Percentiles rank a stretch among this genome's conserved stretches.
Evolutionary conservation across 2,329 filamentous ascomycete species (phyloP).

Genomic region (Orbilia ellipsospora): DNA sequence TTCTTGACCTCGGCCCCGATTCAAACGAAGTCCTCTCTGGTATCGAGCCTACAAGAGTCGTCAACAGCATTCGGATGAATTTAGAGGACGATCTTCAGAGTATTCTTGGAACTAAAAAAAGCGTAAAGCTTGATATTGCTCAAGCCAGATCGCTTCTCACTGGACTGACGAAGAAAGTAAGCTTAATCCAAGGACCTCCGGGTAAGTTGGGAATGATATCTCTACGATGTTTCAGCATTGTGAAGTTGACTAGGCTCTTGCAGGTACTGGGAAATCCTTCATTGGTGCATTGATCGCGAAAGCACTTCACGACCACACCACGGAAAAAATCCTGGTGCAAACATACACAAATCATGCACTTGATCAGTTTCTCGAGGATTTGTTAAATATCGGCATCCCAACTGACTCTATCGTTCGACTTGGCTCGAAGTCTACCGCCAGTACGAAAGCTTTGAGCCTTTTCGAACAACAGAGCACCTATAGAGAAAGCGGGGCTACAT

Average conservation of each 20-base stretch:
- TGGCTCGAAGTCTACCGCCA: constrained; percentile 69
- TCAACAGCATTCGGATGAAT: constrained; percentile 49
- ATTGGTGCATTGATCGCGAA: constrained; percentile 74
- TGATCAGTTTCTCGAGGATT: constrained; percentile 74
- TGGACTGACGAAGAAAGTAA: constrained; percentile 69
- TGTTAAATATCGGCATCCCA: constrained; percentile 71
- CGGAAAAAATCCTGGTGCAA: constrained; percentile 70
- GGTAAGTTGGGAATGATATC: constrained; percentile 64
- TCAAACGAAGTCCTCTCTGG: constrained; percentile 51
- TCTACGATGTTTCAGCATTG: constrained; percentile 22
- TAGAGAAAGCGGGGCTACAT: constrained; percentile 56
- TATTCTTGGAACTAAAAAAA: constrained; percentile 60
- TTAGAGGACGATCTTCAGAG: constrained; percentile 60
- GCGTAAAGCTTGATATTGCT: constrained; percentile 66
- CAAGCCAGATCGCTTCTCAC: constrained; percentile 70
- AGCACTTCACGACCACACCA: constrained; percentile 66
- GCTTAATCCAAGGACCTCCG: constrained; percentile 77
- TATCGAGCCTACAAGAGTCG: constrained; percentile 50
- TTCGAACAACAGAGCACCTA: constrained; percentile 63
- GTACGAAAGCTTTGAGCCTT: constrained; percentile 67
- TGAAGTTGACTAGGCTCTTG: constrained; percentile 34
- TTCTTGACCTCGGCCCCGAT: constrained; percentile 63
- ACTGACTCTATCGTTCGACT: constrained; percentile 69
- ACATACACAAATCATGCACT: constrained; percentile 76
- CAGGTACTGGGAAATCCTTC: constrained; percentile 80